Base-by-base conservation (phyloP, 208 protist species). In the Leishmania lainsoni region DNA sequence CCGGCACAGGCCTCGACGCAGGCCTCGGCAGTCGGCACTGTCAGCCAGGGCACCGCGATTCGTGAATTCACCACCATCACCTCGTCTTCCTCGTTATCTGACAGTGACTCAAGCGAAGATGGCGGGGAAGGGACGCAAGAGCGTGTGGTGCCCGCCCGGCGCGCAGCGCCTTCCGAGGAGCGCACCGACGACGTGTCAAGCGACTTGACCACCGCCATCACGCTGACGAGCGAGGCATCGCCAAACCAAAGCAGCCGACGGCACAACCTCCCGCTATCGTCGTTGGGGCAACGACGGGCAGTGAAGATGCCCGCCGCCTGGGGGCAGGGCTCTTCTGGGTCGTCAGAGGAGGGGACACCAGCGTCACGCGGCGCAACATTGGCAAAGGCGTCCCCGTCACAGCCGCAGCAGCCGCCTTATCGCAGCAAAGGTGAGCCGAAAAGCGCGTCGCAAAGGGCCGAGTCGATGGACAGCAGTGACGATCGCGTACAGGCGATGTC, bases 131-230 rank as follows among this genome's bases (percentile, higher is more conserved):
- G 0, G 61, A 54, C 10, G 20, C 58, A 17, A 17, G 56, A 16
- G 56, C 56, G 56, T 49, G 35, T 12, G 56, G 51, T 32, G 22
- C 20, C 10, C 42, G 35, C 35, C 56, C 20, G 52, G 74, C 35
- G 74, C 45, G 51, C 29, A 29, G 22, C 54, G 39, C 39, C 39
- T 12, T 20, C 39, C 16, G 84, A 84, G 42, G 84, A 81, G 76
- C 52, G 48, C 59, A 84, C 78, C 4, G 87, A 90, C 3, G 87
- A 90, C 39, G 54, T 81, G 8, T 86, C 76, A 1, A 83, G 79
- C 26, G 84, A 87, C 20, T 22, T 80, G 45, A 87, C 80, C 4
- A 80, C 75, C 22, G 61, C 56, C 4, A 45, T 84, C 22, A 84
- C 59, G 29, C 58, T 80, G 52, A 84, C 75, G 14, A 84, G 68